phyloP scores from a whole-genome alignment of 441 rosid species.

The Populus hybrid region DNA sequence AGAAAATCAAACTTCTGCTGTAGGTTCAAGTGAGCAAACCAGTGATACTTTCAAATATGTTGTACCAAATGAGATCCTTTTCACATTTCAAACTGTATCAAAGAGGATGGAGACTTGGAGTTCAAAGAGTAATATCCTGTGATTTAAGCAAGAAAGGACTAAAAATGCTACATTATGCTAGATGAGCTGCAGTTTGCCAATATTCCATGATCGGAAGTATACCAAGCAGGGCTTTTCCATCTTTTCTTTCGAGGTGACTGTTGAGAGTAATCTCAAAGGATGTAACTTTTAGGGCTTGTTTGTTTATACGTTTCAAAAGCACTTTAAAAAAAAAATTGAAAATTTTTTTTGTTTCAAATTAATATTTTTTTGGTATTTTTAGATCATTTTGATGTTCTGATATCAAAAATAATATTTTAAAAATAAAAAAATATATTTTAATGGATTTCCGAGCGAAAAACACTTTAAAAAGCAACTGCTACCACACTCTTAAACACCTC shows the following conservation, averaged over 20 bases:
- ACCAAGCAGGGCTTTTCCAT: neutral
- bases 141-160: neutral
- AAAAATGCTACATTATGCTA: neutral
- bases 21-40: neutral
- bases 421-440: too few relatives aligned
- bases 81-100: neutral
- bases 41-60: neutral
- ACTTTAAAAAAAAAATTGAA: too few relatives aligned
- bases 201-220: neutral
- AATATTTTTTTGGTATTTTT: too few relatives aligned
- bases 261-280: neutral
- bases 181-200: neutral
- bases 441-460: too few relatives aligned
- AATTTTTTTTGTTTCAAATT: too few relatives aligned
- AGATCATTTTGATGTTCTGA: too few relatives aligned
- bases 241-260: neutral
- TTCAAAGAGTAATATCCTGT: neutral
- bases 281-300: neutral
- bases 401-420: too few relatives aligned
- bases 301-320: too few relatives aligned
- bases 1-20: neutral
- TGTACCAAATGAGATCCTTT: neutral
- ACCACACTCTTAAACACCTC: too few relatives aligned
- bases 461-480: too few relatives aligned
- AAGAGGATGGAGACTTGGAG: neutral